A percentile compares a stretch with the other conserved stretches of the same genome.
Evolutionary conservation across 805 yeast genomes (phyloP).

Genomic region (Blastobotrys chiropterorum): DNA sequence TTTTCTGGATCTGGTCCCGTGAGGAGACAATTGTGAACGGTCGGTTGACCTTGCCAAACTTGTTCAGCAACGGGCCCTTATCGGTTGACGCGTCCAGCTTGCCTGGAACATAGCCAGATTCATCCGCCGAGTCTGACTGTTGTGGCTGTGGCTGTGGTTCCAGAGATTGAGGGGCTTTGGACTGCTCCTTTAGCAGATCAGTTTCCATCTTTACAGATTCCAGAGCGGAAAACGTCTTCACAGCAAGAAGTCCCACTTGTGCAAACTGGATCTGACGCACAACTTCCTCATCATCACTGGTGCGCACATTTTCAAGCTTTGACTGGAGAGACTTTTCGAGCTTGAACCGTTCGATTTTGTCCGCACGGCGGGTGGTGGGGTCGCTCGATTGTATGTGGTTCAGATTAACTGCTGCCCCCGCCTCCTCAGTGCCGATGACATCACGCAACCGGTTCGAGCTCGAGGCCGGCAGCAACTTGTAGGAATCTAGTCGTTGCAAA

Average conservation of each 20-base stretch:
- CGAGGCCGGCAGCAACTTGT: constrained; percentile 18
- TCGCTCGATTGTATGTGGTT: constrained; percentile 20
- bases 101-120: not conserved
- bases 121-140: constrained; percentile 1
- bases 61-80: constrained; percentile 40
- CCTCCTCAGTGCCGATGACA: constrained; percentile 5
- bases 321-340: constrained; percentile 47
- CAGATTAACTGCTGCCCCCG: not conserved
- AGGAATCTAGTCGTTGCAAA: constrained; percentile 19
- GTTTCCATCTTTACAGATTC: constrained; percentile 61
- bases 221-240: constrained; percentile 49
- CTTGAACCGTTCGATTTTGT: constrained; percentile 64
- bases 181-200: constrained; percentile 50
- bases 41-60: constrained; percentile 69
- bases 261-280: constrained; percentile 50
- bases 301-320: constrained; percentile 34
- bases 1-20: constrained; percentile 49
- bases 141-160: not conserved
- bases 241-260: constrained; percentile 46
- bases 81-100: constrained; percentile 5
- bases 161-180: constrained; percentile 24
- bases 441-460: constrained; percentile 9
- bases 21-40: constrained; percentile 69
- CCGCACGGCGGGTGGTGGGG: constrained; percentile 50
- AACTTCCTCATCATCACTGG: constrained; percentile 51